Conservation (phyloP, 495 filamentous ascomycete species). For the Xanthoparmelia taractica region DNA sequence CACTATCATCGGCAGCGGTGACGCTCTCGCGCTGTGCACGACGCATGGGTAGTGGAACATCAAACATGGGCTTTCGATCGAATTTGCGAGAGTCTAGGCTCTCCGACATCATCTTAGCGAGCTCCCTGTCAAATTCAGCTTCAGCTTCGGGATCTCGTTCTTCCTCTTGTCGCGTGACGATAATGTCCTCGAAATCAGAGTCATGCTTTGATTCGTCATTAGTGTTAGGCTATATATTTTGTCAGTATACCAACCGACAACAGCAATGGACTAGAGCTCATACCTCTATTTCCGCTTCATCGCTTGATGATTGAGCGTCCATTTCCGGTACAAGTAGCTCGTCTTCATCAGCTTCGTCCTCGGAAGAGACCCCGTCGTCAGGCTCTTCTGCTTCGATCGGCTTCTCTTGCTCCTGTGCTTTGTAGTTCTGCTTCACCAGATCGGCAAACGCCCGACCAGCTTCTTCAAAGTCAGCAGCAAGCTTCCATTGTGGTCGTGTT, state of each 20-base stretch:
- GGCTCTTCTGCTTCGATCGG: slow-evolving; percentile 58
- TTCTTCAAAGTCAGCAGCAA: slow-evolving; percentile 71
- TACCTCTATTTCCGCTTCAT: slow-evolving; percentile 47
- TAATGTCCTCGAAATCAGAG: slow-evolving; percentile 65
- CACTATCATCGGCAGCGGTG: slow-evolving; percentile 42
- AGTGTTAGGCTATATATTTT: slow-evolving; percentile 9
- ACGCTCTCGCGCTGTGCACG: slow-evolving; percentile 55
- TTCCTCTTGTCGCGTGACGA: slow-evolving; percentile 84
- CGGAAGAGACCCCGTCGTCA: slow-evolving; percentile 55
- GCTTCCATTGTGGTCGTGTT: slow-evolving; percentile 84
- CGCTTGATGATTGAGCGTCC: slow-evolving; percentile 51
- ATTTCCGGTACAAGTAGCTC: slow-evolving; percentile 48
- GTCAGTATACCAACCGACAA: slow-evolving; percentile 7
- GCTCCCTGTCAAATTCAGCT: slow-evolving; percentile 95
- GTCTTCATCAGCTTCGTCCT: slow-evolving; percentile 53
- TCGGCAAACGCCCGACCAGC: slow-evolving; percentile 79
- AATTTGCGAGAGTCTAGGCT: slow-evolving; percentile 89
- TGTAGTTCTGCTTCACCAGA: slow-evolving; percentile 81
- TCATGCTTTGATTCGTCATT: slow-evolving; percentile 34
- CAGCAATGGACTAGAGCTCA: not conserved
- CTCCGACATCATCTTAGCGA: slow-evolving; percentile 98
- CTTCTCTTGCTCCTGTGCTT: slow-evolving; percentile 63
- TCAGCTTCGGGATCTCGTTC: slow-evolving; percentile 89
- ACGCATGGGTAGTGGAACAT: slow-evolving; percentile 86
- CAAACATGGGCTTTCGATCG: slow-evolving; percentile 87